Evolutionary conservation across 305 asterid genomes (phyloP).

Genomic region (Solanum hybrid): DNA sequence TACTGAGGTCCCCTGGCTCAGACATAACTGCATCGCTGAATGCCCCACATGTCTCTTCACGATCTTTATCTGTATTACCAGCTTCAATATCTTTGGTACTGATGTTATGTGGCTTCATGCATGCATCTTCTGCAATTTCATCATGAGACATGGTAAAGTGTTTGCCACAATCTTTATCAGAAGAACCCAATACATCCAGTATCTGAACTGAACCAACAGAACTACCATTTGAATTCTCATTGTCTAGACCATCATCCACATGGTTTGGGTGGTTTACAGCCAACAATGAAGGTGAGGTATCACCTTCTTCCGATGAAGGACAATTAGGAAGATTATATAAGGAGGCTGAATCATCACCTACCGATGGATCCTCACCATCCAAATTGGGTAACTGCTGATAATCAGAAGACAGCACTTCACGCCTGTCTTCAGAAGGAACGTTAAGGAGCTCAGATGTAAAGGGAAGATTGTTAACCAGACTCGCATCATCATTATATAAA

Average conservation of each 20-base stretch:
- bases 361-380: conserved; percentile 26
- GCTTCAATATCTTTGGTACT: conserved; percentile 21
- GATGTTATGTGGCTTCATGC: conserved; percentile 20
- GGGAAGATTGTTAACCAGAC: conserved; percentile 13
- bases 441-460: conserved; percentile 8
- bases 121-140: conserved; percentile 19
- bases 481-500: conserved; percentile 13
- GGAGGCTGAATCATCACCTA: conserved; percentile 10
- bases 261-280: conserved; percentile 16
- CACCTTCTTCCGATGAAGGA: conserved; percentile 16
- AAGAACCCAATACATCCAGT: conserved; percentile 16
- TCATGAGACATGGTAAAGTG: conserved; percentile 7
- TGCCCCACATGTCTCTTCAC: not conserved
- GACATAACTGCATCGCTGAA: not conserved
- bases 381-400: conserved; percentile 15
- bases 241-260: conserved; percentile 17
- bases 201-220: conserved; percentile 19
- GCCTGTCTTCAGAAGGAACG: conserved; percentile 11
- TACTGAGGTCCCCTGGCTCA: conserved; percentile 8
- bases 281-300: conserved; percentile 15
- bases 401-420: conserved; percentile 16
- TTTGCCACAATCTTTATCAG: not conserved
- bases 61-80: conserved; percentile 8
- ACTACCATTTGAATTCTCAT: conserved; percentile 27
- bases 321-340: conserved; percentile 20